Conservation (phyloP, 78 protist genomes). For the Chrysochromulina tobinii region DNA sequence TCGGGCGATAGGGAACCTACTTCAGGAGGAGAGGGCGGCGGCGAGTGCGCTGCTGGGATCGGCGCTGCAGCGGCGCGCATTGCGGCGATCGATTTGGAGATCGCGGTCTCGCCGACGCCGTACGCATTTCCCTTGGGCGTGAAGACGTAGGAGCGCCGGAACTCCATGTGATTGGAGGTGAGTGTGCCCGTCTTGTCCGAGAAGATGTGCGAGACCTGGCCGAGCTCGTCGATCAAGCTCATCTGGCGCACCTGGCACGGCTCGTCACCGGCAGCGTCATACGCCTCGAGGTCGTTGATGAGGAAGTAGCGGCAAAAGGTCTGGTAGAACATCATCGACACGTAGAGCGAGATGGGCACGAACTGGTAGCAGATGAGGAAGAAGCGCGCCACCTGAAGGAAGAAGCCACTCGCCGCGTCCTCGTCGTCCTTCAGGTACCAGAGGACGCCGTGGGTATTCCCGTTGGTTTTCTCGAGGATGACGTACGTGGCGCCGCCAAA, state of each 20-base stretch:
- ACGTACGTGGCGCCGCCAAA: not conserved
- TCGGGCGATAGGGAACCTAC: too few species aligned
- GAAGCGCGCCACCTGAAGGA: not conserved
- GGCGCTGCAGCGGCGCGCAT: not conserved
- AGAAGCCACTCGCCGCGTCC: too few species aligned
- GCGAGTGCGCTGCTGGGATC: not conserved
- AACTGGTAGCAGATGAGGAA: not conserved
- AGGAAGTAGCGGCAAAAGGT: not conserved
- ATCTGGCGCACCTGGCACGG: slow-evolving; percentile 44
- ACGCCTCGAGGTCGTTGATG: slow-evolving; percentile 51
- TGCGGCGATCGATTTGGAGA: not conserved
- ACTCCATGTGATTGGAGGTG: slow-evolving; percentile 87
- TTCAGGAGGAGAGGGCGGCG: not conserved
- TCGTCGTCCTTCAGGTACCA: too few species aligned
- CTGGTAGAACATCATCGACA: not conserved
- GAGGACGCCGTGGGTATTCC: too few species aligned
- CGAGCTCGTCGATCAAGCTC: not conserved
- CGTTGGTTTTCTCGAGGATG: too few species aligned
- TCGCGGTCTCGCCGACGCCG: not conserved
- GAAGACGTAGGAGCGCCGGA: not conserved
- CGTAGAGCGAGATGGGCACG: not conserved
- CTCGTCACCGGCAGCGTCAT: slow-evolving; percentile 58
- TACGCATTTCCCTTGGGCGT: not conserved
- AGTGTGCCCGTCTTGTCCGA: slow-evolving; percentile 98
- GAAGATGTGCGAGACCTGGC: slow-evolving; percentile 74